phyloP scores from a whole-genome alignment of 805 yeast species.

The Candida boidinii region DNA sequence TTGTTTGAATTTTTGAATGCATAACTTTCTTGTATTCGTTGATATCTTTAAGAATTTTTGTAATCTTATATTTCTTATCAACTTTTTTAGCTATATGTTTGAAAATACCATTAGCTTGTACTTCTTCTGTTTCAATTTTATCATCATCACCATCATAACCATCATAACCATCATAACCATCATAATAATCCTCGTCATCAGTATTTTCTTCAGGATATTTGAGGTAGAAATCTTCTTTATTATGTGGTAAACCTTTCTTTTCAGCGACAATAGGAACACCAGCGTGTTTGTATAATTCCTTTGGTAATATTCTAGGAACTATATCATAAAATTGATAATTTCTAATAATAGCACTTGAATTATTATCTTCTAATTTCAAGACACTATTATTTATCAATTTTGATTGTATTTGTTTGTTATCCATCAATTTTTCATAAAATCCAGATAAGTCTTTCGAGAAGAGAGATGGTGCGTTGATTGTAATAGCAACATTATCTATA shows the following conservation, averaged over 20 bases:
- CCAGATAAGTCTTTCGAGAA: conserved; percentile 10
- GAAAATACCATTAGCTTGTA: too few species aligned
- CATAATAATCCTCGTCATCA: background rate
- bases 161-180: background rate
- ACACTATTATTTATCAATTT: background rate
- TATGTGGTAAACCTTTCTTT: conserved; percentile 10
- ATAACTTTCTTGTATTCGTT: too few species aligned
- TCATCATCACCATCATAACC: too few species aligned
- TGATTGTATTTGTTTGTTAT: background rate
- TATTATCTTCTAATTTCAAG: background rate
- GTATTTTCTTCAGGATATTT: background rate
- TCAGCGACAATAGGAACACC: conserved; percentile 7
- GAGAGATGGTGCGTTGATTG: conserved; percentile 12
- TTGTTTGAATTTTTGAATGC: too few species aligned
- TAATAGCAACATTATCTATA: conserved; percentile 6
- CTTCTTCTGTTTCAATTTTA: background rate
- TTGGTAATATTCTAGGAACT: conserved; percentile 12
- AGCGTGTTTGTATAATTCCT: conserved; percentile 9
- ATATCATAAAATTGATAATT: conserved; percentile 10
- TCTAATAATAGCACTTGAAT: conserved; percentile 6
- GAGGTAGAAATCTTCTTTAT: conserved; percentile 1
- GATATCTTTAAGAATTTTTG: too few species aligned
- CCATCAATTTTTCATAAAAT: conserved; percentile 4
- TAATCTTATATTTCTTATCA: too few species aligned
- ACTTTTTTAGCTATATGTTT: too few species aligned